These are phyloP conservation scores for Pelargonium exstipulatum DNA, from an alignment of 441 rosid genomes.

Conservation along the genomic window DNA sequence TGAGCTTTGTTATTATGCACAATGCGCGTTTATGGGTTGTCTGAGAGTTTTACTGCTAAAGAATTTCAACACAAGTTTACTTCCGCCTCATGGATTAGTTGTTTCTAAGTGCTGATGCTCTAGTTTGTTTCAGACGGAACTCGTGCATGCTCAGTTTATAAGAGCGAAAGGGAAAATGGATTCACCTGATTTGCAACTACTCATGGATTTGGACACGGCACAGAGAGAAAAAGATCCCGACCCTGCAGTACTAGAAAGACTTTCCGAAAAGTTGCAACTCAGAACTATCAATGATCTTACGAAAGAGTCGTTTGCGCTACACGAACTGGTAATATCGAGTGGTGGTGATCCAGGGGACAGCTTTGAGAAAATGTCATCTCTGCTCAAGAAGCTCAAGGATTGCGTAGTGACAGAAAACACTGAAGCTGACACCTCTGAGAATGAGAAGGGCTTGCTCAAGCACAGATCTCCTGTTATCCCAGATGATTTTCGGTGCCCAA, in stretches of 20 bases:
- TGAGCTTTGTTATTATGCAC: too few relatives aligned
- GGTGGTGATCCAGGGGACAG: slow-evolving; percentile 54
- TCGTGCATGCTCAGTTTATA: slow-evolving; percentile 76
- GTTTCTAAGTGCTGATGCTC: not conserved
- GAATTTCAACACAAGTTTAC: too few relatives aligned
- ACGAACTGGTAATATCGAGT: slow-evolving; percentile 54
- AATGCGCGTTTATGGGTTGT: too few relatives aligned
- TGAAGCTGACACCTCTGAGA: slow-evolving; percentile 40
- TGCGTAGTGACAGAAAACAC: slow-evolving; percentile 46
- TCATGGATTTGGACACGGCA: slow-evolving; percentile 55
- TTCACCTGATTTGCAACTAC: slow-evolving; percentile 53
- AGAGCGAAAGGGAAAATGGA: slow-evolving; percentile 67
- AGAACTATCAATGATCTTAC: slow-evolving; percentile 63
- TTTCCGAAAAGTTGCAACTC: slow-evolving; percentile 74
- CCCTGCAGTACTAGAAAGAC: slow-evolving; percentile 50
- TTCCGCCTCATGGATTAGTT: not conserved
- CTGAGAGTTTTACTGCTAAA: too few relatives aligned
- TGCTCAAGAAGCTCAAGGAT: slow-evolving; percentile 69
- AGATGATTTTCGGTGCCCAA: slow-evolving; percentile 93
- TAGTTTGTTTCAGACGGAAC: slow-evolving; percentile 47
- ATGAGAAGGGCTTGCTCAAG: slow-evolving; percentile 39
- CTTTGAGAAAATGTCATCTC: slow-evolving; percentile 55
- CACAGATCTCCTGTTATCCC: slow-evolving; percentile 94
- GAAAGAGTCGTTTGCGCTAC: slow-evolving; percentile 72
- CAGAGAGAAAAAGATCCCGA: slow-evolving; percentile 55